Evolutionary conservation across 192 early-diverging fungal genomes (phyloP).

Genomic region (Spizellomyces punctatus): DNA sequence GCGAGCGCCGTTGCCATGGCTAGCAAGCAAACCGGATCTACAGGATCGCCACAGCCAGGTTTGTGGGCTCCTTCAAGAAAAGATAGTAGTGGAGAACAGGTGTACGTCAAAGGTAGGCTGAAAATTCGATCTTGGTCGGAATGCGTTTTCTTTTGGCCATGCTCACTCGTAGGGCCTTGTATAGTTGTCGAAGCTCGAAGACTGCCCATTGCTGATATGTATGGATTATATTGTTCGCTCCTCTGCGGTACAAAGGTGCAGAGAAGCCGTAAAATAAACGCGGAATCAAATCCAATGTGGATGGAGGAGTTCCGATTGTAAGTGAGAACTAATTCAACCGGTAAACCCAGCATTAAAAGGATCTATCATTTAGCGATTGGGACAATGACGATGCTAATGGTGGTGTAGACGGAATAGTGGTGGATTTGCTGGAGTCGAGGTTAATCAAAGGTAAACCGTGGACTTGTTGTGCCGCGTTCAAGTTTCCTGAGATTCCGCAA

Average conservation of each 20-base stretch:
- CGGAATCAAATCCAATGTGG: slow-evolving; percentile 46
- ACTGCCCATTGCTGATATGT: slow-evolving; percentile 29
- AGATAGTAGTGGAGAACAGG: not conserved
- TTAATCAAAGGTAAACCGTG: too few species aligned
- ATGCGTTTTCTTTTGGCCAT: not conserved
- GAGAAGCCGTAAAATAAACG: slow-evolving; percentile 21
- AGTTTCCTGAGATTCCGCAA: too few species aligned
- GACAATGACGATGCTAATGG: too few species aligned
- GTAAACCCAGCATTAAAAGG: too few species aligned
- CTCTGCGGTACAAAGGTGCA: slow-evolving; percentile 16
- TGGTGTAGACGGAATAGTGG: slow-evolving; percentile 18
- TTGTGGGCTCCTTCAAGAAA: too few species aligned
- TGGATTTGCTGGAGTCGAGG: slow-evolving; percentile 17
- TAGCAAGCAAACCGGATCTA: too few species aligned
- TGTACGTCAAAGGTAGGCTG: slow-evolving; percentile 33
- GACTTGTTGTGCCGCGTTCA: too few species aligned
- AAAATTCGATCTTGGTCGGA: not conserved
- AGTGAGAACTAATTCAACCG: not conserved
- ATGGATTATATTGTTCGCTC: slow-evolving; percentile 34
- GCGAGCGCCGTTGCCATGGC: slow-evolving; percentile 19
- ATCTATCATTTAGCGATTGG: too few species aligned
- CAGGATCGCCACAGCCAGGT: too few species aligned
- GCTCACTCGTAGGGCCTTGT: not conserved
- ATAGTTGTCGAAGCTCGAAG: slow-evolving; percentile 38
- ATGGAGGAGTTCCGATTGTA: slow-evolving; percentile 42